Evolutionary conservation across 495 filamentous ascomycete genomes (phyloP).

Genomic region (Penicillium cinerascens): DNA sequence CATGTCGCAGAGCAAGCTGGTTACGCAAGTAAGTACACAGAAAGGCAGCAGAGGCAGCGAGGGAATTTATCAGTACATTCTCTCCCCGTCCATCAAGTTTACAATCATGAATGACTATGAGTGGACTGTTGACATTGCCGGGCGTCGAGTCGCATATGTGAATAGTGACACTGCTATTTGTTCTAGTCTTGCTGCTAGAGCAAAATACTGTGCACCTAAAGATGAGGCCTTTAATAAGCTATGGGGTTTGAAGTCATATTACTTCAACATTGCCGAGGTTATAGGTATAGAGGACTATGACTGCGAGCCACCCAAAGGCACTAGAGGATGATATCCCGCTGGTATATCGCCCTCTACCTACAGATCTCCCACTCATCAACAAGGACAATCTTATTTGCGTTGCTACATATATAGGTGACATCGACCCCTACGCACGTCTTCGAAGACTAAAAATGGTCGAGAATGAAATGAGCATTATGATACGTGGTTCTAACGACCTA

Average conservation of each 20-base stretch:
- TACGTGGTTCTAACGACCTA: conserved; percentile 8
- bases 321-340: conserved; percentile 3
- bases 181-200: conserved; percentile 10
- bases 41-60: conserved; percentile 4
- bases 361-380: conserved; percentile 7
- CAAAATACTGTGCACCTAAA: not conserved
- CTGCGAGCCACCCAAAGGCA: conserved; percentile 3
- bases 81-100: conserved; percentile 19
- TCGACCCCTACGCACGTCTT: conserved; percentile 8
- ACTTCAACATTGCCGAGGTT: conserved; percentile 16
- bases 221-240: conserved; percentile 1
- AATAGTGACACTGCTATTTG: conserved; percentile 27
- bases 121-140: conserved; percentile 15
- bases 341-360: conserved; percentile 2
- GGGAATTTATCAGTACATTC: conserved; percentile 26
- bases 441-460: conserved; percentile 6
- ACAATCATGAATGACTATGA: conserved; percentile 29
- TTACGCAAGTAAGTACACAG: conserved; percentile 10
- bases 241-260: not conserved
- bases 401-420: conserved; percentile 8
- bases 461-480: conserved; percentile 5
- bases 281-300: conserved; percentile 10
- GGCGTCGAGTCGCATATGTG: conserved; percentile 9
- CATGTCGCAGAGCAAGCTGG: conserved; percentile 30
- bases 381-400: conserved; percentile 6